Conservation (phyloP, 805 yeast genomes). For the Wickerhamiella azyma region DNA sequence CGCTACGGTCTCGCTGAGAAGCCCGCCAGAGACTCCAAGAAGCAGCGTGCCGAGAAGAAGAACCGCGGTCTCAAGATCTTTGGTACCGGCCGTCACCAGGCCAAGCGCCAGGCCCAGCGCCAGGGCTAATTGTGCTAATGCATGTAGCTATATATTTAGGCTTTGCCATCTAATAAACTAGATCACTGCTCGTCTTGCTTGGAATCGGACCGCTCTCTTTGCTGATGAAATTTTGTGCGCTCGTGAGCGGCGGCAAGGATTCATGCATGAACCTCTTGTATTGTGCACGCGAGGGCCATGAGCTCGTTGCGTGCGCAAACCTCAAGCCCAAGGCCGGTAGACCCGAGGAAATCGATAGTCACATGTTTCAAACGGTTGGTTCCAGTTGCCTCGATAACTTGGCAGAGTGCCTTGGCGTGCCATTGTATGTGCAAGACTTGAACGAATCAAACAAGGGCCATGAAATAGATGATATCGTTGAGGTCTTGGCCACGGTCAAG, state of each 20-base stretch:
- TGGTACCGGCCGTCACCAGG: constrained; percentile 93
- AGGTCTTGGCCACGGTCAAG: constrained; percentile 33
- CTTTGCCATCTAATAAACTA: constrained; percentile 1
- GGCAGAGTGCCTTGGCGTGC: constrained; percentile 59
- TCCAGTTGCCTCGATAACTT: constrained; percentile 60
- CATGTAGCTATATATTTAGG: constrained; percentile 12
- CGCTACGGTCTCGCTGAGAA: constrained; percentile 96
- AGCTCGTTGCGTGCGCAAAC: constrained; percentile 73
- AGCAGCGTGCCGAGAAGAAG: constrained; percentile 99
- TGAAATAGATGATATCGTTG: constrained; percentile 75
- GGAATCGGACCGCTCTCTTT: neutral
- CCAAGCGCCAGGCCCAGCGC: constrained; percentile 38
- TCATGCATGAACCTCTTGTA: constrained; percentile 82
- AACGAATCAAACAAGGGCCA: constrained; percentile 51
- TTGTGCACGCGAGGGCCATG: constrained; percentile 76
- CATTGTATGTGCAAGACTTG: constrained; percentile 60
- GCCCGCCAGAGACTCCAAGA: constrained; percentile 97
- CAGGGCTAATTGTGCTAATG: constrained; percentile 10
- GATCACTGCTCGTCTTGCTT: neutral
- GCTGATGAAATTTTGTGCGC: constrained; percentile 77
- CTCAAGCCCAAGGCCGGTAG: constrained; percentile 39
- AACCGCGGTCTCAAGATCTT: constrained; percentile 97
- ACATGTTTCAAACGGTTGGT: constrained; percentile 97
- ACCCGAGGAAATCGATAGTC: constrained; percentile 74
- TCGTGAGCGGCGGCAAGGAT: constrained; percentile 93